These are phyloP conservation scores for Aeschynomene evenia DNA, from an alignment of 306 rosid genomes.

Conservation along the genomic window DNA sequence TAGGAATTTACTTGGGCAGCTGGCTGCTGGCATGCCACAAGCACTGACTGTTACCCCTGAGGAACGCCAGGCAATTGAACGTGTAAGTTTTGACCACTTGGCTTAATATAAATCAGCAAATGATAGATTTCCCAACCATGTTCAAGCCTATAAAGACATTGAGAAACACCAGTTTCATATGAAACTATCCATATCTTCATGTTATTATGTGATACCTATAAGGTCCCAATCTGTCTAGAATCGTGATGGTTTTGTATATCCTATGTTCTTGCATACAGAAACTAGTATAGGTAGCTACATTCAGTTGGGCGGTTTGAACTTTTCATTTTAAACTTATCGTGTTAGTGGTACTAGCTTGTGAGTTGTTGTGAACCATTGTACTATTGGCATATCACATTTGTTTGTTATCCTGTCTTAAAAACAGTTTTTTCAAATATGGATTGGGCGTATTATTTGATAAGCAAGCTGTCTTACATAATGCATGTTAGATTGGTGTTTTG, in stretches of 20 bases:
- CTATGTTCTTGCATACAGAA: neutral
- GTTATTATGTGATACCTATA: neutral
- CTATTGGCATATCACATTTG: neutral
- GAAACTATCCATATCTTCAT: neutral
- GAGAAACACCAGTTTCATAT: neutral
- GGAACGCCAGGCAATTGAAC: slow-evolving; percentile 90
- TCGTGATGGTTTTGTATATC: neutral
- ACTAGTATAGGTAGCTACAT: neutral
- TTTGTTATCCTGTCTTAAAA: neutral
- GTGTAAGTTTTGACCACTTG: slow-evolving; percentile 58
- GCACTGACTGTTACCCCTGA: slow-evolving; percentile 79
- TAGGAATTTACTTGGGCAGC: slow-evolving; percentile 70
- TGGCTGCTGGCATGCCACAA: slow-evolving; percentile 65
- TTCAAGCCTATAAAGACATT: neutral
- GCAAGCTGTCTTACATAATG: neutral
- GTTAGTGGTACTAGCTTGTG: neutral
- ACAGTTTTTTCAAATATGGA: slow-evolving; percentile 4
- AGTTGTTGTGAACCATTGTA: too few relatives aligned
- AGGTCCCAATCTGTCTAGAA: neutral
- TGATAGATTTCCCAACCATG: neutral
- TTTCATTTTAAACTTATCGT: neutral
- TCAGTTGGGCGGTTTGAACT: neutral
- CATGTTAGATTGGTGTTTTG: neutral
- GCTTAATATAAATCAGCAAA: neutral
- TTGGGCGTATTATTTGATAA: neutral